phyloP scores from a whole-genome alignment of 2,329 filamentous ascomycete species.

The Coleophoma eucalyptorum region DNA sequence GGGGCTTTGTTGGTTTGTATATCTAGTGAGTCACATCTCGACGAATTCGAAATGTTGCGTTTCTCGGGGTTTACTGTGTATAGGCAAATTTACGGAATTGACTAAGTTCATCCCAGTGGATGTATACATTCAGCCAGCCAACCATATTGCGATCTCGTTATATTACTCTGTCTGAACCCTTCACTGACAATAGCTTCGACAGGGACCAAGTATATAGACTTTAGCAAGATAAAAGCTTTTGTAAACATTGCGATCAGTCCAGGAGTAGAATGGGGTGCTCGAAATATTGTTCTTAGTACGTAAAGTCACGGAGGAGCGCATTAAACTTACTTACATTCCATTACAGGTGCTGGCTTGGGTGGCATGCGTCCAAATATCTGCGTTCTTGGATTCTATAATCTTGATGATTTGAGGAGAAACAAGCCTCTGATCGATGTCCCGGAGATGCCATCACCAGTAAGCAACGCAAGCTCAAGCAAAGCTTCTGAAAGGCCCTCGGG shows the following conservation, averaged over 20 bases:
- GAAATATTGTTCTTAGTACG: slow-evolving; percentile 71
- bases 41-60: no score
- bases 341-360: slow-evolving; percentile 60
- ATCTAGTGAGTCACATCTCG: no score
- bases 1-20: no score
- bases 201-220: slow-evolving; percentile 82
- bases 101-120: no score
- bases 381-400: slow-evolving; percentile 74
- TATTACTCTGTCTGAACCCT: no score
- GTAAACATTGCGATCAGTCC: slow-evolving; percentile 84
- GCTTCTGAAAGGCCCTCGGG: slow-evolving; percentile 24
- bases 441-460: slow-evolving; percentile 36
- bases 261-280: slow-evolving; percentile 76
- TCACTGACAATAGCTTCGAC: neutral
- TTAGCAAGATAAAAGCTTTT: slow-evolving; percentile 83
- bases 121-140: no score
- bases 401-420: slow-evolving; percentile 68
- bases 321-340: no score
- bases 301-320: no score
- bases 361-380: slow-evolving; percentile 90
- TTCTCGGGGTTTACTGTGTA: no score
- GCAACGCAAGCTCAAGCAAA: slow-evolving; percentile 21
- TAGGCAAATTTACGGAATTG: no score
- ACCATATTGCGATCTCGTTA: no score
- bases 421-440: slow-evolving; percentile 53